phyloP scores from a whole-genome alignment of 1,284 basidiomycete species.

The Boletus hoseneyae region DNA sequence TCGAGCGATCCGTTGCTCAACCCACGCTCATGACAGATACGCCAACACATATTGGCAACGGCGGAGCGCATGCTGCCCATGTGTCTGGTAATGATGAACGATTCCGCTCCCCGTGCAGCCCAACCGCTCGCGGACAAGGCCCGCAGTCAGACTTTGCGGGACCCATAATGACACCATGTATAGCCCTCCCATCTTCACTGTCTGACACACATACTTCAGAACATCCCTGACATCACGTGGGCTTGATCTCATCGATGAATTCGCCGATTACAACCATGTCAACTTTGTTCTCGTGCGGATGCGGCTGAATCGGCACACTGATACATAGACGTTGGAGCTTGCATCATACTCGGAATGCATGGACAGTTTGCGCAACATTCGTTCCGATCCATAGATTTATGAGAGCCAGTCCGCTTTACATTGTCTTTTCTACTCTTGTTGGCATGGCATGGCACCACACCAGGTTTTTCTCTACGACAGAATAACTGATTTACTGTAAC shows the following conservation, averaged over 20 bases:
- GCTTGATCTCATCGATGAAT: constrained; percentile 35
- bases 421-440: constrained; percentile 16
- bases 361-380: constrained; percentile 17
- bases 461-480: constrained; percentile 6
- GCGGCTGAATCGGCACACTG: constrained; percentile 13
- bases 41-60: constrained; percentile 8
- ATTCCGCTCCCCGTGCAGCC: constrained; percentile 5
- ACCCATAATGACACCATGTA: constrained; percentile 20
- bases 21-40: constrained; percentile 19
- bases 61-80: constrained; percentile 8
- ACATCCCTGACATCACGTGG: constrained; percentile 34
- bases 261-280: constrained; percentile 29
- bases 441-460: constrained; percentile 7
- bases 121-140: constrained; percentile 6
- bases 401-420: constrained; percentile 17
- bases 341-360: constrained; percentile 16
- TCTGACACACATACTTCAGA: constrained; percentile 25
- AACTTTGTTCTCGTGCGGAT: constrained; percentile 9
- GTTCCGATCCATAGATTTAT: constrained; percentile 26
- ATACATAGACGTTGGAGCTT: constrained; percentile 20
- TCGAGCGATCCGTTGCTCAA: constrained; percentile 22
- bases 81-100: constrained; percentile 13
- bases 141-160: constrained; percentile 13
- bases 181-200: constrained; percentile 28
- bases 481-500: constrained; percentile 13